Evolutionary conservation across 345 rosid species (phyloP).

Genomic region (Pistacia vera): DNA sequence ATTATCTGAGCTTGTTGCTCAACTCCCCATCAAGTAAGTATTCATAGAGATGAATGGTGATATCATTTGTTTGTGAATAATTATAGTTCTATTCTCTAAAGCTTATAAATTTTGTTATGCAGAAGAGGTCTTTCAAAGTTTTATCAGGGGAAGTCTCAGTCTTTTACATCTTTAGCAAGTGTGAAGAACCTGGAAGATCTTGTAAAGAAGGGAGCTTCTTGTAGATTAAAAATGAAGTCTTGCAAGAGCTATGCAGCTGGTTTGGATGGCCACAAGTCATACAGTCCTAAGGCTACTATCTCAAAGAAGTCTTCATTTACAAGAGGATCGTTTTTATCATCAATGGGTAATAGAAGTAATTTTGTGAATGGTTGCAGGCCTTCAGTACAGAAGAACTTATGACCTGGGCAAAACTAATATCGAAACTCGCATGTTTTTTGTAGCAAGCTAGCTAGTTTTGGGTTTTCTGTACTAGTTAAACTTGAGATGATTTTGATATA

Average conservation of each 20-base stretch:
- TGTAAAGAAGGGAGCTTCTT: slow-evolving; percentile 37
- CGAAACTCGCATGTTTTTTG: too few relatives aligned
- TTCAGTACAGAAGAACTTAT: slow-evolving; percentile 17
- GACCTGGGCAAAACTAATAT: background rate
- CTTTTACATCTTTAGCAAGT: slow-evolving; percentile 74
- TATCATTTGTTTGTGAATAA: background rate
- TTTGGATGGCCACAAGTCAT: slow-evolving; percentile 35
- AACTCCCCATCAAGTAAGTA: slow-evolving; percentile 73
- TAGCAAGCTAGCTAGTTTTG: background rate
- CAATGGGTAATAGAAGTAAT: slow-evolving; percentile 38
- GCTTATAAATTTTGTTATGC: slow-evolving; percentile 7
- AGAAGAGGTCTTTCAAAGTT: slow-evolving; percentile 81
- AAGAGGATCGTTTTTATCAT: slow-evolving; percentile 40
- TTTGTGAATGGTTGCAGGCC: slow-evolving; percentile 13
- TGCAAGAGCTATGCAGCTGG: slow-evolving; percentile 57
- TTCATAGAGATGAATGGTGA: background rate
- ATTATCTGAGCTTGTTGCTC: slow-evolving; percentile 68
- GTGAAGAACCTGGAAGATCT: slow-evolving; percentile 65
- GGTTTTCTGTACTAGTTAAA: background rate
- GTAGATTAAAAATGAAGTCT: slow-evolving; percentile 33
- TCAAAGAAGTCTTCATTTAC: slow-evolving; percentile 46
- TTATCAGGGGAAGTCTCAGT: slow-evolving; percentile 78
- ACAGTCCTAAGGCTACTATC: slow-evolving; percentile 54
- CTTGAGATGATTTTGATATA: background rate
- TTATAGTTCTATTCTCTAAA: background rate